These are phyloP conservation scores for Apiotrichum siamense DNA, from an alignment of 1,284 basidiomycete genomes.

Conservation along the genomic window DNA sequence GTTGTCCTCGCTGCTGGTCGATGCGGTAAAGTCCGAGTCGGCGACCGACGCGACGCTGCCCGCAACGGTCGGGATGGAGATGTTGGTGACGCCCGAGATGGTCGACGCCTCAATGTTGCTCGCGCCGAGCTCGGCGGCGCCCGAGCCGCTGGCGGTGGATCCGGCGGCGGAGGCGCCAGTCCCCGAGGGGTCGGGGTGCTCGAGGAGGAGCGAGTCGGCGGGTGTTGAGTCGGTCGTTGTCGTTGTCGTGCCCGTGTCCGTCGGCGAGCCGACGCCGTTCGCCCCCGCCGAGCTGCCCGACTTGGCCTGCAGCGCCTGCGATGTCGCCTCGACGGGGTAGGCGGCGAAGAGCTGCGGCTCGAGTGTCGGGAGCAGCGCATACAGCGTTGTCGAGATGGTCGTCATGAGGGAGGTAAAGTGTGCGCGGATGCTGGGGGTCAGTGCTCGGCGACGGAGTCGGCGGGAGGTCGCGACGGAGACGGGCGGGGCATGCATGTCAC, in stretches of 20 bases:
- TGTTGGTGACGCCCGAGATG: background rate
- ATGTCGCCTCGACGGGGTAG: slow-evolving; percentile 39
- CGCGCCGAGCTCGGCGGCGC: background rate
- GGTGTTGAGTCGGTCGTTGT: slow-evolving; percentile 17
- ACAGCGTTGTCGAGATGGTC: slow-evolving; percentile 45
- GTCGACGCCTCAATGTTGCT: background rate
- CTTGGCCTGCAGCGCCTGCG: slow-evolving; percentile 30
- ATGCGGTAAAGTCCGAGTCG: slow-evolving; percentile 3
- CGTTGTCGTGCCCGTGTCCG: slow-evolving; percentile 15
- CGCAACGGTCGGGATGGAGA: slow-evolving; percentile 4
- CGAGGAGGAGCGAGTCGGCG: slow-evolving; percentile 24
- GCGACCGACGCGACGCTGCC: slow-evolving; percentile 8
- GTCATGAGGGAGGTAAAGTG: slow-evolving; percentile 44
- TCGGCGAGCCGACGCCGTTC: slow-evolving; percentile 2
- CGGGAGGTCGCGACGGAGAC: too few relatives aligned
- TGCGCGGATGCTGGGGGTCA: slow-evolving; percentile 34
- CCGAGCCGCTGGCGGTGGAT: too few relatives aligned
- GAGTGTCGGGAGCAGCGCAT: slow-evolving; percentile 45
- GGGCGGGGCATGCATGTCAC: too few relatives aligned
- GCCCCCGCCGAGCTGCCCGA: background rate
- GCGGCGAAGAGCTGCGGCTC: slow-evolving; percentile 35
- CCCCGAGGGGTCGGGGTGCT: slow-evolving; percentile 1
- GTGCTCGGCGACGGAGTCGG: background rate
- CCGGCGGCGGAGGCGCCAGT: too few relatives aligned
- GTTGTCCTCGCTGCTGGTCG: background rate